Conservation (phyloP, 2,329 filamentous ascomycete species). For the Talaromyces verruculosus region DNA sequence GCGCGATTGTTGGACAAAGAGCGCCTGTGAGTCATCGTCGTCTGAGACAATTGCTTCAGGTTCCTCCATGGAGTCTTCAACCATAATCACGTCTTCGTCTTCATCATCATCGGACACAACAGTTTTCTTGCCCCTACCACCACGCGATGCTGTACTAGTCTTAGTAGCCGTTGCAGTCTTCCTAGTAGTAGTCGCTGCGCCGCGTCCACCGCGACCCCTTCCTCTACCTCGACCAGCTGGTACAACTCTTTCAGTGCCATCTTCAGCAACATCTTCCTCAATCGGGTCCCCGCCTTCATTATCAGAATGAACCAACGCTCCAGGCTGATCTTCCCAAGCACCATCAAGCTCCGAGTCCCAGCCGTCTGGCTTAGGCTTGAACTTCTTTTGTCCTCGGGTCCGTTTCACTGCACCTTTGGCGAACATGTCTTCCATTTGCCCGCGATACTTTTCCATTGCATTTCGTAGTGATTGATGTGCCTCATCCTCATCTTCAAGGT, state of each 20-base stretch:
- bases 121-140: slow-evolving; percentile 32
- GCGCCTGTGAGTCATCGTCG: slow-evolving; percentile 36
- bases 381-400: slow-evolving; percentile 52
- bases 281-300: slow-evolving; percentile 49
- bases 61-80: slow-evolving; percentile 32
- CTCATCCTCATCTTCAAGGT: slow-evolving; percentile 65
- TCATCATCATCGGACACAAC: slow-evolving; percentile 40
- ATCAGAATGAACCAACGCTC: slow-evolving; percentile 59
- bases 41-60: slow-evolving; percentile 23
- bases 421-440: slow-evolving; percentile 70
- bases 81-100: slow-evolving; percentile 42
- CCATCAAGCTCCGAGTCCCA: slow-evolving; percentile 94
- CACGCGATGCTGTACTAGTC: slow-evolving; percentile 26
- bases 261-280: slow-evolving; percentile 50
- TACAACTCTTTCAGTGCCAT: slow-evolving; percentile 41
- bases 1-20: slow-evolving; percentile 44
- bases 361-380: slow-evolving; percentile 72
- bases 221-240: slow-evolving; percentile 50
- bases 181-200: slow-evolving; percentile 42
- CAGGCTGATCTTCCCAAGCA: slow-evolving; percentile 76
- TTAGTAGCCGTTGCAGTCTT: slow-evolving; percentile 32
- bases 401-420: slow-evolving; percentile 62
- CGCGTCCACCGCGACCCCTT: slow-evolving; percentile 45
- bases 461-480: slow-evolving; percentile 69
- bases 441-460: slow-evolving; percentile 71